Conservation (phyloP, 2,329 filamentous ascomycete genomes). For the Cercospora nicotianae region DNA sequence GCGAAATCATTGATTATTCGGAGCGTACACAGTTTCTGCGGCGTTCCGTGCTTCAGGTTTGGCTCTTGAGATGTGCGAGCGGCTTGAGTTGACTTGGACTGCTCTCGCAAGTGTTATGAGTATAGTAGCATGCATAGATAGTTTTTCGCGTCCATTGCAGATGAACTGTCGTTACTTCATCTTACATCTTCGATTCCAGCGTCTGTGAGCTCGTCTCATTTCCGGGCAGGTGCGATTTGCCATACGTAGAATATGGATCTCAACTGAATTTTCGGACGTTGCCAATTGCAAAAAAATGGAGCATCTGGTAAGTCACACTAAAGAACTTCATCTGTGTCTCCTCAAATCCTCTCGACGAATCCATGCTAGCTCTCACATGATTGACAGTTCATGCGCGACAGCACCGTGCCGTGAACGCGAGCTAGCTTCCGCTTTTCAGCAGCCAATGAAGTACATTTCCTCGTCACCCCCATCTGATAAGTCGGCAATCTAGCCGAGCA, state of each 20-base stretch:
- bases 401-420: constrained; percentile 8
- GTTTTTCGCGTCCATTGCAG: neutral
- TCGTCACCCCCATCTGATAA: neutral
- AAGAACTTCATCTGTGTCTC: neutral
- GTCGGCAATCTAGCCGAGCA: neutral
- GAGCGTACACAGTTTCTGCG: neutral
- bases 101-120: neutral
- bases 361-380: neutral
- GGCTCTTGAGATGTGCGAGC: neutral
- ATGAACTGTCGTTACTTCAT: neutral
- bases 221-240: neutral
- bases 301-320: neutral
- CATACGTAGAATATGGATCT: neutral
- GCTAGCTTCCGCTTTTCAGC: neutral
- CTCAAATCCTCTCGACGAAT: neutral
- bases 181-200: too few species aligned
- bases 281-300: neutral
- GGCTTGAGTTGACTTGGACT: neutral
- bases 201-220: too few species aligned
- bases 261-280: neutral
- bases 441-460: neutral
- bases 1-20: neutral
- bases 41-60: neutral
- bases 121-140: neutral
- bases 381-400: constrained; percentile 9